Evolutionary conservation across 2,329 filamentous ascomycete species (phyloP).

Genomic region (Talaromyces amestolkiae): DNA sequence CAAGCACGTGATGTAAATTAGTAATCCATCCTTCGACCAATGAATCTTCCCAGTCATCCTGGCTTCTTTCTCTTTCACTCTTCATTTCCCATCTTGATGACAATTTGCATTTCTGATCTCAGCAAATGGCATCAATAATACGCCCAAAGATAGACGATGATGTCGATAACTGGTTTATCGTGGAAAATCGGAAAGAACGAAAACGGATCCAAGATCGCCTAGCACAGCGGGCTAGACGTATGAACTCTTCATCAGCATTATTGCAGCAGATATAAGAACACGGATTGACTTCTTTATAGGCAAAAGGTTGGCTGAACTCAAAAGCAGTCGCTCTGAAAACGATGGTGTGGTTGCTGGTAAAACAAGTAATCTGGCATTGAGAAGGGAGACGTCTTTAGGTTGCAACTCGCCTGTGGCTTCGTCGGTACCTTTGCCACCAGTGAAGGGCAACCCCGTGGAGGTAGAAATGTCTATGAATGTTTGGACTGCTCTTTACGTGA

Average conservation of each 20-base stretch:
- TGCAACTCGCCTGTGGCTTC: conserved; percentile 2
- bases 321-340: neutral
- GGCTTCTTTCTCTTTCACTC: no score
- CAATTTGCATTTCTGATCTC: neutral
- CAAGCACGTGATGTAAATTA: neutral
- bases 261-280: neutral
- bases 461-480: conserved; percentile 24
- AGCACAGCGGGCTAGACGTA: conserved; percentile 40
- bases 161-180: conserved; percentile 31
- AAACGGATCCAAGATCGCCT: conserved; percentile 43
- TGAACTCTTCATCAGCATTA: conserved; percentile 5
- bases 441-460: neutral
- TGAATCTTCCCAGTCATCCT: neutral
- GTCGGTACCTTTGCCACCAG: neutral
- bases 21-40: neutral
- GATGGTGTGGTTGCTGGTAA: neutral
- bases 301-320: conserved; percentile 12
- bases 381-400: neutral
- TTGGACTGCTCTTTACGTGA: conserved; percentile 32
- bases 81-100: no score
- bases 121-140: neutral
- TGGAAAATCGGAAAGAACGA: conserved; percentile 37
- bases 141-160: conserved; percentile 1
- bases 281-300: neutral
- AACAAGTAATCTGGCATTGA: neutral